Percentiles rank a stretch among this genome's conserved stretches.
These are phyloP conservation scores for Beauveria sp. DNA, from an alignment of 2,329 filamentous ascomycete species.

Conservation along the genomic window DNA sequence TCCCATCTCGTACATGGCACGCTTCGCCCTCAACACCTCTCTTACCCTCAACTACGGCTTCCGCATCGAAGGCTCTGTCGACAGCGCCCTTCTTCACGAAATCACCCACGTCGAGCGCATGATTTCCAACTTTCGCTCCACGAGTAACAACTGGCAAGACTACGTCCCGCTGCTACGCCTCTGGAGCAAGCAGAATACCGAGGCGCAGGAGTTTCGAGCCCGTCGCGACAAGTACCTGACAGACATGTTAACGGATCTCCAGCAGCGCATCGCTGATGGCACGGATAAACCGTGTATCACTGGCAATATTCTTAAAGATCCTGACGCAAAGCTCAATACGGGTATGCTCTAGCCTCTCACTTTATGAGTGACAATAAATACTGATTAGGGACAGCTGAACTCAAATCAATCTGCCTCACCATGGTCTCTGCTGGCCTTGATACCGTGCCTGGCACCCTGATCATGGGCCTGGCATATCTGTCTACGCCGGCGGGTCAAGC, in stretches of 20 bases:
- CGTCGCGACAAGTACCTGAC: conserved; percentile 61
- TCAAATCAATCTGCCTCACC: conserved; percentile 73
- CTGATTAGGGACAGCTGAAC: conserved; percentile 47
- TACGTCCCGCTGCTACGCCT: conserved; percentile 70
- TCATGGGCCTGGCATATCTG: conserved; percentile 73
- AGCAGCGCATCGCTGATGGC: conserved; percentile 29
- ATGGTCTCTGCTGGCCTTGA: conserved; percentile 79
- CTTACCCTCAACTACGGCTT: conserved; percentile 74
- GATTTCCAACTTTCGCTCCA: conserved; percentile 68
- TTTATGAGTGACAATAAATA: background rate
- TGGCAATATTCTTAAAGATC: conserved; percentile 47
- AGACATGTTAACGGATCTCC: conserved; percentile 55
- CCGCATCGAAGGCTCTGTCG: conserved; percentile 62
- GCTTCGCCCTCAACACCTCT: conserved; percentile 69
- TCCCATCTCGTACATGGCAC: conserved; percentile 64
- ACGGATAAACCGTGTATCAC: conserved; percentile 35
- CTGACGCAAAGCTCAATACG: conserved; percentile 34
- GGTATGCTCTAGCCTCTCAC: conserved; percentile 15
- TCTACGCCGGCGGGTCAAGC: conserved; percentile 58
- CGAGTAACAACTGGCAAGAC: conserved; percentile 78
- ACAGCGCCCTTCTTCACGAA: conserved; percentile 61
- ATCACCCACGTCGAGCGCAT: conserved; percentile 69
- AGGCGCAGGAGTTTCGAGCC: conserved; percentile 57
- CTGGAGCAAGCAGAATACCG: conserved; percentile 51
- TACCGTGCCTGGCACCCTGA: conserved; percentile 70